Base-by-base conservation (phyloP, 192 early-diverging fungal genomes). In the Helicostylum pulchrum region DNA sequence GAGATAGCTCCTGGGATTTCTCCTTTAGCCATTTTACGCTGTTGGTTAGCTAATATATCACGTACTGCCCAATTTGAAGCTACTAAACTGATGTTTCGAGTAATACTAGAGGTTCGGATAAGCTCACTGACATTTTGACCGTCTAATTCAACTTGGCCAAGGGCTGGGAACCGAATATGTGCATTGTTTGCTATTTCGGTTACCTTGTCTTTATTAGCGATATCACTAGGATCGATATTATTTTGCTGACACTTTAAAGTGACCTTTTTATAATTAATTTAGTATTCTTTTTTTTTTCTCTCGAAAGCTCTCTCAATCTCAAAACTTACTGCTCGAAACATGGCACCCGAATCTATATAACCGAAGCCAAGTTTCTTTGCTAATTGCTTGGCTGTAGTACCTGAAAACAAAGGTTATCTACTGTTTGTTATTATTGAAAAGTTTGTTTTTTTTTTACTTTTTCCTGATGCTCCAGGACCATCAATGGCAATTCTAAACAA, bases 381-480 rank as follows among this genome's bases (percentile, higher is more conserved):
- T 1, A 91, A 78, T n/a, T 79, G 72, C 64, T 83, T 83, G 4
- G 91, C 89, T 17, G 91, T 92, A 39, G 83, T 83, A 48, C 84
- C 84, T 84, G 20, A 19, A 26, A 12, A 50, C 10, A 56, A 7
- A 14, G 46, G 6, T 42, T 15, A 23, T 43, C 20, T 43, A 36
- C 34, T 14, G 36, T 36, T 43, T 53, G 26, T 26, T 26, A 26
- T 26, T 26, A 2, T 26, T 26, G 26, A 26, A 39, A 9, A 39
- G 36, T 15, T 6, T 6, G 26, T 26, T n/a, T 36, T 7, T 32
- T n/a, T 23, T 26, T 78, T 87, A 83, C 87, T 90, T 77, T 93
- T 93, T 43, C 92, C 92, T 12, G 88, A 88, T 4, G 89, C 90
- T 10, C 87, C 88, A 3, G 89, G 89, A 0, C 92, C 92, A 71